These are phyloP conservation scores for Ramularia endophylla DNA, from an alignment of 2,329 filamentous ascomycete species.

Conservation along the genomic window DNA sequence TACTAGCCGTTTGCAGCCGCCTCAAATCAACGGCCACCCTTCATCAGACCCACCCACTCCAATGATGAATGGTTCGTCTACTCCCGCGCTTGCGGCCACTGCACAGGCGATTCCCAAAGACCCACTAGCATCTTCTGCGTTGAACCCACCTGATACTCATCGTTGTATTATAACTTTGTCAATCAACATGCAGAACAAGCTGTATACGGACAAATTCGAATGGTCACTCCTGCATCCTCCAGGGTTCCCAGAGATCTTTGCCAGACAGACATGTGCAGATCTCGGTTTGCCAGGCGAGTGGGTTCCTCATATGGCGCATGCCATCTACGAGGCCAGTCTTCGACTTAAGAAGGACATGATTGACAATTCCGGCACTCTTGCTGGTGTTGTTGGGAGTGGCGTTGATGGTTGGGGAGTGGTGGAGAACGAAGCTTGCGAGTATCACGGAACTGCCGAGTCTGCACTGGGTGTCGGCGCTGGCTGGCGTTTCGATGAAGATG, in stretches of 20 bases:
- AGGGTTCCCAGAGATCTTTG: conserved; percentile 86
- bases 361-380: conserved; percentile 60
- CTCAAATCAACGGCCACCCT: conserved; percentile 45
- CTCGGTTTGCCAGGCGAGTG: conserved; percentile 86
- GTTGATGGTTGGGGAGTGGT: conserved; percentile 67
- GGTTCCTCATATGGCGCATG: conserved; percentile 89
- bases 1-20: conserved; percentile 32
- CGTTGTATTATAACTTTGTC: conserved; percentile 86
- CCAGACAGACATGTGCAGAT: conserved; percentile 87
- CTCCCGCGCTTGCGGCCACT: conserved; percentile 58
- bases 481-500: conserved; percentile 93
- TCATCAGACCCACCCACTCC: conserved; percentile 41
- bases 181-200: conserved; percentile 82
- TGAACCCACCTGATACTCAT: conserved; percentile 91
- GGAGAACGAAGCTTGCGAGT: conserved; percentile 79
- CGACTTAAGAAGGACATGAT: conserved; percentile 94
- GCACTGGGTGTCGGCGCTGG: conserved; percentile 65
- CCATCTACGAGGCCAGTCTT: conserved; percentile 91
- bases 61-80: conserved; percentile 39
- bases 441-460: conserved; percentile 31
- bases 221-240: conserved; percentile 92
- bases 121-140: conserved; percentile 45
- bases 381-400: conserved; percentile 66
- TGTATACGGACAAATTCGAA: conserved; percentile 97
- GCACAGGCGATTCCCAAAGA: conserved; percentile 52